Evolutionary conservation across 208 protist genomes (phyloP), one percentile per base, ranked within the genome.

Genomic region (Leishmania guyanensis): DNA sequence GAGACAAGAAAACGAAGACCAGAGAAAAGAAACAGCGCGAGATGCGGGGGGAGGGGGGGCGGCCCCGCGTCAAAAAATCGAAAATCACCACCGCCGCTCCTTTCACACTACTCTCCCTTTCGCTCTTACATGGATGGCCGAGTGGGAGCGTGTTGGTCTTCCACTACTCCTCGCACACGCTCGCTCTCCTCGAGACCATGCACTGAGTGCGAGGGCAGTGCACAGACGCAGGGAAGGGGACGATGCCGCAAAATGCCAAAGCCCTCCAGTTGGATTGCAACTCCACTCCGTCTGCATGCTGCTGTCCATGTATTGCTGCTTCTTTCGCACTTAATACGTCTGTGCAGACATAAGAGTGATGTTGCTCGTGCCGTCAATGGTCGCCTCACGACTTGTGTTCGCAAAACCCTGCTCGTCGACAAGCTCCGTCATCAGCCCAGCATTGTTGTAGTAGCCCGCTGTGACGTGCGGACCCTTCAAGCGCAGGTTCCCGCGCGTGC

Each of bases 361-460:
- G 56, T 86, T 78, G 48, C 89, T 91, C 74, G 95, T 91, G 39
- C 81, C 81, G 70, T 97, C 91, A 79, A 98, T 94, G 22, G 89
- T 79, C 17, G 86, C 95, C 80, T 98, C 95, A 53, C 95, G 95
- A 83, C 93, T 96, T 39, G 95, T 98, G 85, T 84, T 93, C 33
- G 86, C 88, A 80, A 94, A 98, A 62, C 95, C 95, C 66, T 90
- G 86, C 82, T 98, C 95, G 71, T 98, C 95, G 62, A 97, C 91
- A 68, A 98, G 62, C 85, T 98, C 93, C 76, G 95, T 97, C 81
- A 98, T 78, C 50, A 98, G 75, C 12, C 95, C 95, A 6, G 95
- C 95, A 73, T 98, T 98, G 86, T 97, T 98, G 92, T 96, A 98
- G 87, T 96, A 98, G 16, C 89, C 90, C 17, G 92, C 81, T 16